These are phyloP conservation scores for Suillus cothurnatus DNA, from an alignment of 768 basidiomycete species.

Conservation along the genomic window DNA sequence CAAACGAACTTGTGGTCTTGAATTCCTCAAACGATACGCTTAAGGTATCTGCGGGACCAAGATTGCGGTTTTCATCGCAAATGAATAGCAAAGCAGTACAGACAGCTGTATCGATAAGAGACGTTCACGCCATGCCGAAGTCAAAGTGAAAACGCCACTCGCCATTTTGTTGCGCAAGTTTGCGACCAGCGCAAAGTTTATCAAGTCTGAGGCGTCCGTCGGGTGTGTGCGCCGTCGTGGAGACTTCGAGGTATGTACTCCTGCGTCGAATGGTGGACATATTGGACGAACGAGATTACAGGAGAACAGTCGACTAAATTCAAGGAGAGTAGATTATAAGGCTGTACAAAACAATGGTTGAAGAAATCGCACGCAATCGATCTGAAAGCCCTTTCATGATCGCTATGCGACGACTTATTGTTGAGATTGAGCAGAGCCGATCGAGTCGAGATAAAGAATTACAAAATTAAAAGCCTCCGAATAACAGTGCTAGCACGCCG, in stretches of 20 bases:
- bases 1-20: not conserved
- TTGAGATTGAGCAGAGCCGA: not conserved
- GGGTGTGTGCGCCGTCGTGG: conserved; percentile 1
- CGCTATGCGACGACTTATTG: conserved; percentile 1
- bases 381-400: conserved; percentile 5
- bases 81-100: conserved; percentile 1
- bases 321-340: not conserved
- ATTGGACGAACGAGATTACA: not conserved
- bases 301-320: not conserved
- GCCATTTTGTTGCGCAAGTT: not conserved
- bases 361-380: not conserved
- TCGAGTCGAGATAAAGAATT: not conserved
- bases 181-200: not conserved
- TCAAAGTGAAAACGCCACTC: not conserved
- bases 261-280: conserved; percentile 1
- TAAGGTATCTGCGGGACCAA: not conserved
- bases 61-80: not conserved
- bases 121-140: not conserved
- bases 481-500: too few species aligned
- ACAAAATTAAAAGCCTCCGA: not conserved
- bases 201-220: not conserved
- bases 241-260: conserved; percentile 4
- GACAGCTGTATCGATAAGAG: not conserved
- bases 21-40: not conserved
- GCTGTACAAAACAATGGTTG: too few species aligned